These are phyloP conservation scores for Lactarius akahatsu DNA, from an alignment of 768 basidiomycete genomes.

Conservation along the genomic window DNA sequence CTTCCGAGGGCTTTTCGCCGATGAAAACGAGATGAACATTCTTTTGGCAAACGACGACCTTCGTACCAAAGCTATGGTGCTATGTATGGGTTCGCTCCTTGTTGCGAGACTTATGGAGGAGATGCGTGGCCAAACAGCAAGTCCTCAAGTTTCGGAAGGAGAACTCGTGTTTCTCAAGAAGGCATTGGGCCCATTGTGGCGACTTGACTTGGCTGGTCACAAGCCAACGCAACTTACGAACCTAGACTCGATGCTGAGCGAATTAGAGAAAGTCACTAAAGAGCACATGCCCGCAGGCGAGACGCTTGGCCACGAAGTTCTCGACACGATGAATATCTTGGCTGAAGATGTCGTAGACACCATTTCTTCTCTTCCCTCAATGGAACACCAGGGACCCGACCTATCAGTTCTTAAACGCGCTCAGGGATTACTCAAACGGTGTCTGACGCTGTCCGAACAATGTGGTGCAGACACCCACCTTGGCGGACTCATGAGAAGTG, in stretches of 20 bases:
- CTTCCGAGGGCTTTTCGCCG: slow-evolving; percentile 4
- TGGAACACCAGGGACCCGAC: neutral
- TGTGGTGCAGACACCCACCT: neutral
- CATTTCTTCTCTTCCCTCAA: neutral
- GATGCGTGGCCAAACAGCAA: neutral
- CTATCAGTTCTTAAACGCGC: neutral
- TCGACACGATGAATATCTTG: slow-evolving; percentile 8
- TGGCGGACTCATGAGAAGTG: neutral
- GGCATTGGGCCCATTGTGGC: slow-evolving; percentile 7
- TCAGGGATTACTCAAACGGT: neutral
- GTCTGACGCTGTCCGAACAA: neutral
- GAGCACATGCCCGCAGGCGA: neutral
- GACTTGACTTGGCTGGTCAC: neutral
- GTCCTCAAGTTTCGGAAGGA: slow-evolving; percentile 1
- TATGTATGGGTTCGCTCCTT: slow-evolving; percentile 8
- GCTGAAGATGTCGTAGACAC: neutral
- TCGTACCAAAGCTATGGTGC: neutral
- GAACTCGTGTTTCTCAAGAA: slow-evolving; percentile 11
- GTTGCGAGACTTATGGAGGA: slow-evolving; percentile 3
- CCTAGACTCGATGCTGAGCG: slow-evolving; percentile 7
- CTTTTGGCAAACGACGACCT: neutral
- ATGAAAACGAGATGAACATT: slow-evolving; percentile 1
- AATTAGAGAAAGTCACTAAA: neutral
- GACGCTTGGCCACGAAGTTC: neutral
- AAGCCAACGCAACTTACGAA: slow-evolving; percentile 3